Percentiles rank a stretch among this genome's conserved stretches.
Evolutionary conservation across 2,329 filamentous ascomycete species (phyloP).

Genomic region (Teratosphaeria viscida): DNA sequence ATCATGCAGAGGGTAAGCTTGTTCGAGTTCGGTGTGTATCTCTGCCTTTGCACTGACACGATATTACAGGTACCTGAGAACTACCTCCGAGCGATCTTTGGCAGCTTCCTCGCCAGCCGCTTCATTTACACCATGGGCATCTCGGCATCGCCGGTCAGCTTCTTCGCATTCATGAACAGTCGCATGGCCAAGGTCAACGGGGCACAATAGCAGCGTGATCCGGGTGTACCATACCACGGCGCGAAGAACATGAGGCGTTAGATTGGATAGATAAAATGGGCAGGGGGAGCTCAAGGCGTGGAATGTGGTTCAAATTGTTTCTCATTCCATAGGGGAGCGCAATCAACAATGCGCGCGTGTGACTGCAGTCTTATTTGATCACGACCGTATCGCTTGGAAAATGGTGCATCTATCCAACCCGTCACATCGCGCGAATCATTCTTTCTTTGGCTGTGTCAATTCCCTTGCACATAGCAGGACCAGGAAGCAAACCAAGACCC

Average conservation of each 20-base stretch:
- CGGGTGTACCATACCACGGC: neutral
- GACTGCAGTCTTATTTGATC: neutral
- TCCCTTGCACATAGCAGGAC: neutral
- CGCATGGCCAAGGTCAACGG: slow-evolving; percentile 31
- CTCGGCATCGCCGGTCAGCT: slow-evolving; percentile 88
- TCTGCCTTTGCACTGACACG: slow-evolving; percentile 7
- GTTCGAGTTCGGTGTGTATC: neutral
- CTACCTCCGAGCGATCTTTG: slow-evolving; percentile 91
- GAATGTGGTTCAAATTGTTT: neutral
- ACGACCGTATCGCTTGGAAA: neutral
- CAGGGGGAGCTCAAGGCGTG: neutral
- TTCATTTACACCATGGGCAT: slow-evolving; percentile 96
- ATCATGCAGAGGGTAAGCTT: slow-evolving; percentile 64
- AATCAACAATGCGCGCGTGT: neutral
- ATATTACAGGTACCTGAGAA: slow-evolving; percentile 64
- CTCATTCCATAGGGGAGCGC: neutral
- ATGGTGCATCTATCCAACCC: neutral
- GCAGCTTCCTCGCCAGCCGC: slow-evolving; percentile 83
- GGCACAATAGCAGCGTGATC: neutral
- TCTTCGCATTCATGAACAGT: slow-evolving; percentile 74
- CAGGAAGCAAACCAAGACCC: neutral
- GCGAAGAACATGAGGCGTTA: neutral
- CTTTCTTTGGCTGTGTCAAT: neutral
- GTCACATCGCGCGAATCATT: neutral
- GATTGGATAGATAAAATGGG: neutral